phyloP scores from a whole-genome alignment of 805 yeast species.

The Sporopachydermia quercuum region DNA sequence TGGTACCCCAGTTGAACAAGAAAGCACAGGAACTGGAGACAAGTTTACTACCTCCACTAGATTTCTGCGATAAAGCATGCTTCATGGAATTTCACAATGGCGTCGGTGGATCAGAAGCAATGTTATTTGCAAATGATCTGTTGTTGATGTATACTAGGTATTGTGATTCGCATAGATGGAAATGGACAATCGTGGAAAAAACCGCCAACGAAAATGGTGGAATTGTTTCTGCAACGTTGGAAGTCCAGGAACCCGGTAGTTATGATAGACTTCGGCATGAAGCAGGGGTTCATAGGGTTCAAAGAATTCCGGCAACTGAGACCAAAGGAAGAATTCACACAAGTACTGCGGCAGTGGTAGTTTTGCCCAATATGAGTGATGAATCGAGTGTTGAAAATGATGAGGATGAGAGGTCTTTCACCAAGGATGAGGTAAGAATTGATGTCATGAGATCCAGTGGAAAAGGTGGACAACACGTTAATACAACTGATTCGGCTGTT shows the following conservation, averaged over 20 bases:
- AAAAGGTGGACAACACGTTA: constrained; percentile 96
- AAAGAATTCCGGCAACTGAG: constrained; percentile 86
- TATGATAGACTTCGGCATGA: constrained; percentile 65
- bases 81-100: constrained; percentile 86
- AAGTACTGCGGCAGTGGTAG: constrained; percentile 91
- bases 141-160: constrained; percentile 68
- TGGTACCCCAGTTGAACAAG: constrained; percentile 29
- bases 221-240: constrained; percentile 58
- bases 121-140: constrained; percentile 69
- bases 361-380: constrained; percentile 61
- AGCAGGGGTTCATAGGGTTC: constrained; percentile 94
- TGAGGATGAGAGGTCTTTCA: constrained; percentile 53
- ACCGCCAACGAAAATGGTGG: constrained; percentile 45
- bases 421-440: constrained; percentile 76
- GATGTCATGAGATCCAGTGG: constrained; percentile 98
- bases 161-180: constrained; percentile 57
- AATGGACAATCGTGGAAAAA: constrained; percentile 39
- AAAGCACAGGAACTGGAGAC: constrained; percentile 34
- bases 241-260: constrained; percentile 63
- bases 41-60: constrained; percentile 59
- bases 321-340: constrained; percentile 90
- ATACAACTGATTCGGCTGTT: constrained; percentile 94
- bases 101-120: constrained; percentile 91
- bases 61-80: constrained; percentile 62
- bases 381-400: constrained; percentile 26